These are phyloP conservation scores for Lactarius hengduanensis DNA, from an alignment of 768 basidiomycete species.

Conservation along the genomic window DNA sequence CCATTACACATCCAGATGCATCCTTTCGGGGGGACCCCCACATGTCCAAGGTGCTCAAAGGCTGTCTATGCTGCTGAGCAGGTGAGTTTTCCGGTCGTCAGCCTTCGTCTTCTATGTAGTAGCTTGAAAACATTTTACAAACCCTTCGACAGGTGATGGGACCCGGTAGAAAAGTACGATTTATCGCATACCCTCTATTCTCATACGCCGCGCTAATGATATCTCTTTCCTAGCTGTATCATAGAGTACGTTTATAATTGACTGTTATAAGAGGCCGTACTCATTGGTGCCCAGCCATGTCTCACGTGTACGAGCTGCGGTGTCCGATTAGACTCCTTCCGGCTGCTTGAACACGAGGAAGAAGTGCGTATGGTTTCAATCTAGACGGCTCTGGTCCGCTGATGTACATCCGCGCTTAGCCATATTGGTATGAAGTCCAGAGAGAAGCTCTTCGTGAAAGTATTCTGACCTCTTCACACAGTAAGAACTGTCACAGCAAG, in stretches of 20 bases:
- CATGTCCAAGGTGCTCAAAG: constrained; percentile 73
- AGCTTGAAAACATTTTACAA: constrained; percentile 5
- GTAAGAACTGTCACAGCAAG: constrained; percentile 81
- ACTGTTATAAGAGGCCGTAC: constrained; percentile 14
- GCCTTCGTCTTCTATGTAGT: not conserved
- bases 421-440: constrained; percentile 43
- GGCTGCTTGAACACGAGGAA: constrained; percentile 79
- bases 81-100: constrained; percentile 40
- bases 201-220: constrained; percentile 11
- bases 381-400: constrained; percentile 15
- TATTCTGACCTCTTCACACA: constrained; percentile 35
- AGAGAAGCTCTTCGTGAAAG: not conserved
- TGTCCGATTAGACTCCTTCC: constrained; percentile 74
- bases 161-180: constrained; percentile 79
- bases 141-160: constrained; percentile 62
- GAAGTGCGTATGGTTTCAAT: constrained; percentile 46
- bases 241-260: constrained; percentile 52
- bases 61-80: constrained; percentile 88
- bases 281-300: constrained; percentile 56
- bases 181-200: constrained; percentile 11
- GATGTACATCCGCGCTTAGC: constrained; percentile 32
- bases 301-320: constrained; percentile 73
- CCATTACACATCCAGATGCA: constrained; percentile 46
- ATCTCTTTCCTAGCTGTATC: constrained; percentile 58
- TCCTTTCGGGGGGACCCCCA: constrained; percentile 67